A percentile compares a stretch with the other conserved stretches of the same genome.
Conservation (phyloP, 2,329 filamentous ascomycete genomes). For the Talaromyces sp. region DNA sequence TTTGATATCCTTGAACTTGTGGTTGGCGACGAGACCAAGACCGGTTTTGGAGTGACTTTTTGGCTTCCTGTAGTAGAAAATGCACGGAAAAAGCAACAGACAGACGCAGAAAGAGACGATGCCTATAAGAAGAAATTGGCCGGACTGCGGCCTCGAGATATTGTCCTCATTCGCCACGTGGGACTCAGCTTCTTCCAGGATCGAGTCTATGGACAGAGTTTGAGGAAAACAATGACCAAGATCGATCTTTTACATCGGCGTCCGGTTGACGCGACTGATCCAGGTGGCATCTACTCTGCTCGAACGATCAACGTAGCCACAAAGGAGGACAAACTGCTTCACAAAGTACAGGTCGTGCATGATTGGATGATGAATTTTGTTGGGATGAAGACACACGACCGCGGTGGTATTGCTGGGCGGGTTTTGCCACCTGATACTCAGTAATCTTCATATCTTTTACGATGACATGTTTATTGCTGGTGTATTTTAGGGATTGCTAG, state of each 20-base stretch:
- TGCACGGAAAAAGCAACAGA: conserved; percentile 14
- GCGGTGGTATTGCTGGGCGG: conserved; percentile 12
- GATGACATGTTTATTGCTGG: not conserved
- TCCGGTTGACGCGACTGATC: conserved; percentile 47
- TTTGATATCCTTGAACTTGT: conserved; percentile 69
- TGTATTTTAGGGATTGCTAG: not conserved
- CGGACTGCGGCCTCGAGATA: conserved; percentile 61
- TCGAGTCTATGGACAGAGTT: conserved; percentile 77
- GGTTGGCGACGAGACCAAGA: conserved; percentile 77
- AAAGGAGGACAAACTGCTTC: conserved; percentile 45
- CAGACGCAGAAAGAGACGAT: conserved; percentile 25
- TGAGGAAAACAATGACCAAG: conserved; percentile 64
- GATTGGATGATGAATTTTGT: conserved; percentile 74
- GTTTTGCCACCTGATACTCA: conserved; percentile 36
- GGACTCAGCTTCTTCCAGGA: conserved; percentile 69
- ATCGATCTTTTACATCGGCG: conserved; percentile 60
- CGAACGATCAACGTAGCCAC: conserved; percentile 40
- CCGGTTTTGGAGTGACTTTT: conserved; percentile 76
- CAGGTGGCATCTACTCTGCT: conserved; percentile 52
- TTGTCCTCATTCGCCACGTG: conserved; percentile 73
- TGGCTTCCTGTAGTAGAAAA: conserved; percentile 56
- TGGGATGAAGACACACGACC: conserved; percentile 30
- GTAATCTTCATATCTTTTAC: conserved; percentile 11
- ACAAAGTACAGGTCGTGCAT: conserved; percentile 61
- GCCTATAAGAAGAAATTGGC: conserved; percentile 30